Evolutionary conservation across 2,329 filamentous ascomycete species (phyloP).

Genomic region (Raffaelea ambrosiae): DNA sequence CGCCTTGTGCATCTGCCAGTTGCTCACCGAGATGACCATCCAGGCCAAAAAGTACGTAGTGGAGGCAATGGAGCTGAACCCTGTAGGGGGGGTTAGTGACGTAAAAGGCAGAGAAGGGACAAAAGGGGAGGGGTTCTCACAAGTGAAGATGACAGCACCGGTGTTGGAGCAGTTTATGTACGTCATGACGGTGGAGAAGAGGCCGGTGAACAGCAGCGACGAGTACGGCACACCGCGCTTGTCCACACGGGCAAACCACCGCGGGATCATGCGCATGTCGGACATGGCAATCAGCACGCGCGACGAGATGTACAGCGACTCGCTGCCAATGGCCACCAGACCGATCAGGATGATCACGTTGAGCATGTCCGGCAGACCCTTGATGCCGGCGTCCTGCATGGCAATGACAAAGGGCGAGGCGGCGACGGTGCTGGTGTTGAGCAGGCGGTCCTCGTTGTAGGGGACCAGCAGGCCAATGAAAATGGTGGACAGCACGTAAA

Average conservation of each 20-base stretch:
- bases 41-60: constrained; percentile 11
- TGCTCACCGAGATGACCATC: constrained; percentile 10
- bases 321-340: background rate
- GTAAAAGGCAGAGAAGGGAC: too few species aligned
- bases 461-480: background rate
- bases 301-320: background rate
- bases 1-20: constrained; percentile 10
- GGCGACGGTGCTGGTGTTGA: background rate
- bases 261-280: constrained; percentile 1
- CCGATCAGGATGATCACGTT: background rate
- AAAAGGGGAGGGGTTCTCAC: too few species aligned
- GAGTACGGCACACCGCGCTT: constrained; percentile 4
- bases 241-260: background rate
- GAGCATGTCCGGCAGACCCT: background rate
- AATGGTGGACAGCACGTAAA: background rate
- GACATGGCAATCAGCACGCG: background rate
- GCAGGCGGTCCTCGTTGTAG: background rate
- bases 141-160: constrained; percentile 7
- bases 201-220: constrained; percentile 2
- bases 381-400: constrained; percentile 1
- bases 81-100: too few species aligned
- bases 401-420: background rate
- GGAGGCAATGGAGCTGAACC: constrained; percentile 10
- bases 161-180: constrained; percentile 10
- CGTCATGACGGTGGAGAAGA: constrained; percentile 10